These are phyloP conservation scores for Leptosphaerulina australis DNA, from an alignment of 2,329 filamentous ascomycete species.

Conservation along the genomic window DNA sequence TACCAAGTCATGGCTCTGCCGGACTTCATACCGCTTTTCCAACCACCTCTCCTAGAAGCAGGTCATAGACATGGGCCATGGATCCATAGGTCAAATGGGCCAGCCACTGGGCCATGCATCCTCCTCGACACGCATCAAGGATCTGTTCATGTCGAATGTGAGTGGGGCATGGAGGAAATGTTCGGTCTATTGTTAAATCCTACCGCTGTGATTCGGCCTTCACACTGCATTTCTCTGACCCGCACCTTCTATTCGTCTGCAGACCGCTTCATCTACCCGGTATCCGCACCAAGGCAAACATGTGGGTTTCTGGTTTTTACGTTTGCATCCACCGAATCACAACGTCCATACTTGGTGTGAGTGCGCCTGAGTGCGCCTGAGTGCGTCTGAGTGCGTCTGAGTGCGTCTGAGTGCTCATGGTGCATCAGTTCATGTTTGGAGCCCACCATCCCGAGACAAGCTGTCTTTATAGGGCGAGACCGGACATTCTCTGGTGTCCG, in stretches of 20 bases:
- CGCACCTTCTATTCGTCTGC: constrained; percentile 24
- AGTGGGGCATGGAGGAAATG: neutral
- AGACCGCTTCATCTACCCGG: constrained; percentile 13
- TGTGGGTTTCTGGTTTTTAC: constrained; percentile 12
- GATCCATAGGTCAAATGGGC: too few relatives aligned
- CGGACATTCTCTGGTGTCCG: constrained; percentile 1
- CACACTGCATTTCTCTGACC: constrained; percentile 14
- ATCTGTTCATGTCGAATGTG: neutral
- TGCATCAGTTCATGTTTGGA: constrained; percentile 19
- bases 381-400: too few relatives aligned
- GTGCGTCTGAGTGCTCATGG: too few relatives aligned
- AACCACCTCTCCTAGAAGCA: too few relatives aligned
- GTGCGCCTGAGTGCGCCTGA: too few relatives aligned
- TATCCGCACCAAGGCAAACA: constrained; percentile 8
- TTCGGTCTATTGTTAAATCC: constrained; percentile 9
- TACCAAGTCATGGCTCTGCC: constrained; percentile 12
- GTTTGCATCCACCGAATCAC: constrained; percentile 10
- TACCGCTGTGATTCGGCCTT: constrained; percentile 27
- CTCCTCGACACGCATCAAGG: constrained; percentile 8
- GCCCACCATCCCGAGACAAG: constrained; percentile 13
- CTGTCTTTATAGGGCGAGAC: neutral
- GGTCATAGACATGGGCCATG: constrained; percentile 2
- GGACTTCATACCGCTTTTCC: constrained; percentile 13
- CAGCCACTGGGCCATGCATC: constrained; percentile 8
- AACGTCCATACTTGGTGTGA: neutral